These are phyloP conservation scores for Pythium rhizo-oryzae DNA, from an alignment of 352 stramenopile species.

Conservation along the genomic window DNA sequence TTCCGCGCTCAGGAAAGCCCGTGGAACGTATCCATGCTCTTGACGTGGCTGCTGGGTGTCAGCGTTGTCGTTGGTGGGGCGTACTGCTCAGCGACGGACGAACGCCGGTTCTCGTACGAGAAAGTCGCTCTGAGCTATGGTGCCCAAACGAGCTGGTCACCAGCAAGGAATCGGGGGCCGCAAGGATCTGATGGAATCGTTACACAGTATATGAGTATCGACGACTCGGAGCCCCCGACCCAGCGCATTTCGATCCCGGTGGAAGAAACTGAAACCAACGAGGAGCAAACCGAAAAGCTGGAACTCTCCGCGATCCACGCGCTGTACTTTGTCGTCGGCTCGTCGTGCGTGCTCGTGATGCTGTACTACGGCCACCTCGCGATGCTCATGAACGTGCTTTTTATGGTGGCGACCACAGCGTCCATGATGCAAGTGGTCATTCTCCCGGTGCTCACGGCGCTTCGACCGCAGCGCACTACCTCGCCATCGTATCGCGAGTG, in stretches of 20 bases:
- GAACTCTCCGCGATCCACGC: slow-evolving; percentile 58
- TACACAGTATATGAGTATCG: slow-evolving; percentile 32
- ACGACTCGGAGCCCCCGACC: slow-evolving; percentile 7
- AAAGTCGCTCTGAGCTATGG: slow-evolving; percentile 36
- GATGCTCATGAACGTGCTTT: slow-evolving; percentile 60
- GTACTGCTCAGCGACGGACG: slow-evolving; percentile 53
- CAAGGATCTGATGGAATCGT: slow-evolving; percentile 6
- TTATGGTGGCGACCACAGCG: slow-evolving; percentile 48
- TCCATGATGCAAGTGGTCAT: slow-evolving; percentile 53
- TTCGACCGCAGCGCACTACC: slow-evolving; percentile 7
- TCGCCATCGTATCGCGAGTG: not conserved
- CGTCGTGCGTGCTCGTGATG: slow-evolving; percentile 56
- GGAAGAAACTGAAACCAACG: not conserved
- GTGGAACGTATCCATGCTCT: slow-evolving; percentile 69
- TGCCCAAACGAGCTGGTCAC: not conserved
- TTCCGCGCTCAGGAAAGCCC: slow-evolving; percentile 50
- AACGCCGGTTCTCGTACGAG: slow-evolving; percentile 55
- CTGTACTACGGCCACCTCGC: slow-evolving; percentile 69
- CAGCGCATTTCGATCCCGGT: not conserved
- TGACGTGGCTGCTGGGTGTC: slow-evolving; percentile 65
- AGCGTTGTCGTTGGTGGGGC: slow-evolving; percentile 45
- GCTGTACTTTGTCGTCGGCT: slow-evolving; percentile 56
- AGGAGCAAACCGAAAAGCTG: slow-evolving; percentile 26
- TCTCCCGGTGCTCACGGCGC: slow-evolving; percentile 35
- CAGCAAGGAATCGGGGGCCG: not conserved